Percentiles rank a stretch among this genome's conserved stretches.
Evolutionary conservation across 768 basidiomycete genomes (phyloP).

Genomic region (Leucocoprinus birnbaumii): DNA sequence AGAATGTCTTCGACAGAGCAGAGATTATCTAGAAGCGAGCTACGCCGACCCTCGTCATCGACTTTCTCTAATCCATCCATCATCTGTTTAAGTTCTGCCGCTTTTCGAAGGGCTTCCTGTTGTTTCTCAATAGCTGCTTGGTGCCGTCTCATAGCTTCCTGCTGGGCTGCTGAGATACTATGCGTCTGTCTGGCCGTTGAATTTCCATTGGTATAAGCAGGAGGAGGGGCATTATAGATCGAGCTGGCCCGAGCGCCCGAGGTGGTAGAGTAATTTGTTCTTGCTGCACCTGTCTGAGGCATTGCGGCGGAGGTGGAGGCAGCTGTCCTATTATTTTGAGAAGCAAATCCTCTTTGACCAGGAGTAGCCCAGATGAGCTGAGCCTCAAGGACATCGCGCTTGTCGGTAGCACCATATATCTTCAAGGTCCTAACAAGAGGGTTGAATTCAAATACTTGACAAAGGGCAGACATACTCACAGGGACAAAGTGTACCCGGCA

Average conservation of each 20-base stretch:
- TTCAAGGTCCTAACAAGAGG: slow-evolving; percentile 51
- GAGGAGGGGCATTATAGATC: background rate
- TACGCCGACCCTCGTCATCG: slow-evolving; percentile 70
- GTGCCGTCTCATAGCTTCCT: slow-evolving; percentile 31
- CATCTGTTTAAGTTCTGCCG: slow-evolving; percentile 64
- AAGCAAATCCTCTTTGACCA: slow-evolving; percentile 52
- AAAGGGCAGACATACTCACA: slow-evolving; percentile 40
- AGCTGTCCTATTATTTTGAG: slow-evolving; percentile 4
- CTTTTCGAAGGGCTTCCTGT: slow-evolving; percentile 54
- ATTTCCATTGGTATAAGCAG: background rate
- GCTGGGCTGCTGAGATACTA: slow-evolving; percentile 8
- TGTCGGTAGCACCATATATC: slow-evolving; percentile 68
- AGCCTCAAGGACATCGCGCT: slow-evolving; percentile 59
- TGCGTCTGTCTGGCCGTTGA: background rate
- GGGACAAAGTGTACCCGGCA: slow-evolving; percentile 49
- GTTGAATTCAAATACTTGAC: background rate
- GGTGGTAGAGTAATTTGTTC: background rate
- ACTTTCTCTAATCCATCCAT: slow-evolving; percentile 70
- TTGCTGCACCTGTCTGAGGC: background rate
- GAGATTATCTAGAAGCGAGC: slow-evolving; percentile 66
- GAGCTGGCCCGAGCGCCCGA: slow-evolving; percentile 1
- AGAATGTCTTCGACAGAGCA: slow-evolving; percentile 70
- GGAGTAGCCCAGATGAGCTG: slow-evolving; percentile 75
- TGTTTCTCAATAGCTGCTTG: slow-evolving; percentile 41
- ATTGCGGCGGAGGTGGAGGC: slow-evolving; percentile 1